Conservation (phyloP, 225 moss, liverwort and hornwort species). For the Sphagnum contortum region DNA sequence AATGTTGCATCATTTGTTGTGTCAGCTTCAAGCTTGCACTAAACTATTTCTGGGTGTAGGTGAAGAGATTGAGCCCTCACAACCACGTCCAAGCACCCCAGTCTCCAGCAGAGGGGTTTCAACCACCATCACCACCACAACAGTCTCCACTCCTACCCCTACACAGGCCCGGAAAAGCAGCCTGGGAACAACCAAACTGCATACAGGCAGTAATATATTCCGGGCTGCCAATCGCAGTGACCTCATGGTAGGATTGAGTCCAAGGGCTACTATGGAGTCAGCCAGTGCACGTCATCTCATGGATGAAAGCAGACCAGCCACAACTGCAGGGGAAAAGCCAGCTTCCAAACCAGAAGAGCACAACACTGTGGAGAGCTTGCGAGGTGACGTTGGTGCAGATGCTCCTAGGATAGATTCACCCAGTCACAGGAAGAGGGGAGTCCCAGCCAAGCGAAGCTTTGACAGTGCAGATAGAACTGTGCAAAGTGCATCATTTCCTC, state of each 20-base stretch:
- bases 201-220: constrained; percentile 30
- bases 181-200: constrained; percentile 31
- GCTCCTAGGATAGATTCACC: constrained; percentile 52
- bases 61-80: constrained; percentile 46
- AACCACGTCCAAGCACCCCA: constrained; percentile 43
- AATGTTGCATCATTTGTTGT: too few relatives aligned
- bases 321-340: constrained; percentile 46
- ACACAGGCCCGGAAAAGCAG: constrained; percentile 38
- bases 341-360: constrained; percentile 54
- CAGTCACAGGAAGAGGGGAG: constrained; percentile 41
- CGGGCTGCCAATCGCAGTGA: constrained; percentile 40
- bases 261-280: constrained; percentile 33
- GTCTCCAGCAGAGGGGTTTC: constrained; percentile 41
- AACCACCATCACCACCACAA: constrained; percentile 30
- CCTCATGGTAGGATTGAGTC: constrained; percentile 19
- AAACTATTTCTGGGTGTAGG: constrained; percentile 25
- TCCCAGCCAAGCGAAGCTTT: constrained; percentile 25
- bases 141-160: constrained; percentile 20
- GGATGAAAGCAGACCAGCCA: constrained; percentile 51
- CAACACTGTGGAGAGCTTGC: constrained; percentile 43
- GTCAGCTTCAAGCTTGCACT: background rate
- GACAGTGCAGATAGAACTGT: constrained; percentile 53
- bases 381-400: constrained; percentile 65
- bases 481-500: constrained; percentile 29
- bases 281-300: constrained; percentile 21